phyloP scores from a whole-genome alignment of 257 asterid species.

The Ophiorrhiza pumila region DNA sequence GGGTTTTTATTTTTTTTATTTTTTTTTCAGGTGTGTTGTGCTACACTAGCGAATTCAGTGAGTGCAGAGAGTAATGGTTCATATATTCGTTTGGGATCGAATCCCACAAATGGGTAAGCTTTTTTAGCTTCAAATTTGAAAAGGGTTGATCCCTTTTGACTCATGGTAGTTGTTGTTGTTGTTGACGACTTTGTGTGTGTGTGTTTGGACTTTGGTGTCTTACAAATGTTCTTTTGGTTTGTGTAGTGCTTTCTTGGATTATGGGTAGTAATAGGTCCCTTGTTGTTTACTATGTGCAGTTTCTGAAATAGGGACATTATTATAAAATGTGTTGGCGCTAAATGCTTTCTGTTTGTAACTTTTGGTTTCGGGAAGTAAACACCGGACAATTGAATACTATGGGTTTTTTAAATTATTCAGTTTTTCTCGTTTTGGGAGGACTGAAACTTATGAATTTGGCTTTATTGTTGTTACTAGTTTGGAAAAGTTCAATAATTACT shows the following conservation, averaged over 20 bases:
- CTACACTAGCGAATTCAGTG: neutral
- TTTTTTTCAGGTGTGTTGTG: neutral
- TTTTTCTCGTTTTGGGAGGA: neutral
- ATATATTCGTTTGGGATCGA: neutral
- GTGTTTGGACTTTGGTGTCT: neutral
- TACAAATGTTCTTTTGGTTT: neutral
- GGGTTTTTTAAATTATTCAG: neutral
- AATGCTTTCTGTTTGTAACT: neutral
- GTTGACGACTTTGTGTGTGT: too few species aligned
- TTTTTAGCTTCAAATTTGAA: neutral
- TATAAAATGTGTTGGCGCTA: neutral
- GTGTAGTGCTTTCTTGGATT: neutral
- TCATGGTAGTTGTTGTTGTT: neutral
- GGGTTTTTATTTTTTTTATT: neutral
- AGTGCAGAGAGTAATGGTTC: neutral
- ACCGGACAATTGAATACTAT: neutral
- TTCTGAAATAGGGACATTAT: neutral
- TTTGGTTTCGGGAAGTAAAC: neutral
- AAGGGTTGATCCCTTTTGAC: neutral
- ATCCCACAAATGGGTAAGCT: constrained; percentile 11
- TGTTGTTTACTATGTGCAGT: neutral
- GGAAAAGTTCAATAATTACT: too few species aligned
- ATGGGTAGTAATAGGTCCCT: neutral
- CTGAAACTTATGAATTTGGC: neutral
- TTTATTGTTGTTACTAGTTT: neutral